Evolutionary conservation across 2,329 filamentous ascomycete species (phyloP), one percentile per base, ranked within the genome.

Genomic region (Cryphonectria radicalis): DNA sequence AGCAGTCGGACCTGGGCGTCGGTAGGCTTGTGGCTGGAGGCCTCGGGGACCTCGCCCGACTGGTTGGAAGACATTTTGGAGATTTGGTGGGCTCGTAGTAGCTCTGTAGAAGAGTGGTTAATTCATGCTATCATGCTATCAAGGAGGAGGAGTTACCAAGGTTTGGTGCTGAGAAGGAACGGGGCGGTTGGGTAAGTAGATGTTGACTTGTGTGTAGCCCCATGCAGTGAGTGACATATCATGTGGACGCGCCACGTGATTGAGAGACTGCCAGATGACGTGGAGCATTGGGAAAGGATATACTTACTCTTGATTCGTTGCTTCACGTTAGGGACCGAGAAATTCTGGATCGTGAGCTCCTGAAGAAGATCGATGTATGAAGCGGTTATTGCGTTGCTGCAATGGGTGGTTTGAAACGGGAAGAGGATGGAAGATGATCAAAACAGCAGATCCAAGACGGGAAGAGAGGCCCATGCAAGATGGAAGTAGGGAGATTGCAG

Each of bases 1-100:
- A 73, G 43, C 17, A 76, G 72, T 37, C 71, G 73, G n/a, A 62
- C 55, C 35, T 76, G 74, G 11, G 32, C 50, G 0, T 65, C 42
- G 6, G 63, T 71, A 19, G 64, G 64, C 42, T 72, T 74, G 42
- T 74, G 70, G 64, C 66, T 64, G 40, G 53, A 25, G 50, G 28
- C 19, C 7, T 46, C 55, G 62, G 17, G 66, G 7, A 5, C 25
- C 63, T 53, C 46, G 14, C 35, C 35, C 2, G 25, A 35, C 19
- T 63, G 50, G 7, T n/a, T 64, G 43, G 69, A 66, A 37, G 71
- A 55, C 67, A 70, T 73, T 14, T 50, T 63, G 50, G 40, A n/a
- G 8, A 32, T 3, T 32, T 4, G 1, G 28, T 46, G 11, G 32
- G 37, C 19, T 3, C 7, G n/a, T 40, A 35, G n/a, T 8, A 14